phyloP scores from a whole-genome alignment of 2,329 filamentous ascomycete species.

The Epichloe gansuensis region DNA sequence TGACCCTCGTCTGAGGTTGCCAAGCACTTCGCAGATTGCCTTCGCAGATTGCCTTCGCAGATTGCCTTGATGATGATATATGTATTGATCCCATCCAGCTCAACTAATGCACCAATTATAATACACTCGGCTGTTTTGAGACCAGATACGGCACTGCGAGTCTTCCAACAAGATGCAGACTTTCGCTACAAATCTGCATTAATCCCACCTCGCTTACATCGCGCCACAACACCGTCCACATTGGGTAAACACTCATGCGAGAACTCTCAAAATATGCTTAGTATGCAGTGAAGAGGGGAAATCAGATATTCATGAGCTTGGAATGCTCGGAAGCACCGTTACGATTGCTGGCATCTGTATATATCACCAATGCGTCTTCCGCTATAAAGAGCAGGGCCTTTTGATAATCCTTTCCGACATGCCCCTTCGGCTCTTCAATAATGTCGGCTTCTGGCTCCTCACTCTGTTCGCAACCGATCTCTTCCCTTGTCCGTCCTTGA shows the following conservation, averaged over 20 bases:
- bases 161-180: too few species aligned
- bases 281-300: not conserved
- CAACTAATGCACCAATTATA: not conserved
- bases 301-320: not conserved
- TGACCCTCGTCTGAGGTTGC: not conserved
- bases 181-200: too few species aligned
- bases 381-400: not conserved
- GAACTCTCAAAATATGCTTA: not conserved
- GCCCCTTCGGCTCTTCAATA: not conserved
- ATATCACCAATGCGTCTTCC: not conserved
- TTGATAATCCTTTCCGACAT: not conserved
- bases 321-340: not conserved
- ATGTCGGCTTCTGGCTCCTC: not conserved
- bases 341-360: conserved; percentile 1
- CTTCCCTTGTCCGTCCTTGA: not conserved
- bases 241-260: too few species aligned
- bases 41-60: not conserved
- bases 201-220: too few species aligned
- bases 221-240: too few species aligned
- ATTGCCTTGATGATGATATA: not conserved
- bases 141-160: too few species aligned
- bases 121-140: not conserved
- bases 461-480: not conserved
- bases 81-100: not conserved
- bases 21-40: not conserved